Evolutionary conservation across 1,284 basidiomycete genomes (phyloP).

Genomic region (Rhodotorula sp.): DNA sequence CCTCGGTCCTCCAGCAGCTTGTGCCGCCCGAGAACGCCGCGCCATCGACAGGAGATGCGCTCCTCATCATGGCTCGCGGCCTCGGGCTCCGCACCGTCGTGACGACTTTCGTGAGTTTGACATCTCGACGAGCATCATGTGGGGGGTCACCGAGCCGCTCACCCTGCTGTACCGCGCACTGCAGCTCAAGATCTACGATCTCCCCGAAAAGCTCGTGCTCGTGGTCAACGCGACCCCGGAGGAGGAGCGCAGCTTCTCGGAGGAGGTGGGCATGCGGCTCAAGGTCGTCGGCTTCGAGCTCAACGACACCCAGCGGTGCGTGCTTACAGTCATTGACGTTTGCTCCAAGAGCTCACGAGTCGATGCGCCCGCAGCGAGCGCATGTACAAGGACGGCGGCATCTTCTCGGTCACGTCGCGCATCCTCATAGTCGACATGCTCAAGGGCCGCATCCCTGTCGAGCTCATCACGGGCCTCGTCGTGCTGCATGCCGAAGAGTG

Average conservation of each 20-base stretch:
- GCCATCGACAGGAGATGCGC: conserved; percentile 54
- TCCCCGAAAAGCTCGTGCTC: conserved; percentile 80
- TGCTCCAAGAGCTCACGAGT: neutral
- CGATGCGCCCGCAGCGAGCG: conserved; percentile 61
- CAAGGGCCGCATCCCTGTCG: conserved; percentile 75
- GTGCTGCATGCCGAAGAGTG: conserved; percentile 92
- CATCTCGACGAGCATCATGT: neutral
- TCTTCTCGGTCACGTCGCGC: conserved; percentile 88
- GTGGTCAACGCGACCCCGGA: conserved; percentile 77
- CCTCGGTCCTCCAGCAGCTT: conserved; percentile 36
- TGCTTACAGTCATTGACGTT: neutral
- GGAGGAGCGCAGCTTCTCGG: conserved; percentile 87
- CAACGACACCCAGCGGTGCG: conserved; percentile 56
- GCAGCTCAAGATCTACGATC: conserved; percentile 81
- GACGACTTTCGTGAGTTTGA: conserved; percentile 62
- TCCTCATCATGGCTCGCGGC: conserved; percentile 81
- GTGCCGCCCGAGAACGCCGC: conserved; percentile 15
- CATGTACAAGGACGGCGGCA: conserved; percentile 80
- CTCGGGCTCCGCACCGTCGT: conserved; percentile 78
- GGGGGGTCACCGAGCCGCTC: neutral
- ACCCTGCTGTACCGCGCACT: neutral
- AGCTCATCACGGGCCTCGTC: conserved; percentile 86
- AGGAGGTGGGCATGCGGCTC: conserved; percentile 84
- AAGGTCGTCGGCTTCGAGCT: conserved; percentile 83
- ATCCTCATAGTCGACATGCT: conserved; percentile 96